Evolutionary conservation across 257 asterid genomes (phyloP).

Genomic region (Gentiana dahurica): DNA sequence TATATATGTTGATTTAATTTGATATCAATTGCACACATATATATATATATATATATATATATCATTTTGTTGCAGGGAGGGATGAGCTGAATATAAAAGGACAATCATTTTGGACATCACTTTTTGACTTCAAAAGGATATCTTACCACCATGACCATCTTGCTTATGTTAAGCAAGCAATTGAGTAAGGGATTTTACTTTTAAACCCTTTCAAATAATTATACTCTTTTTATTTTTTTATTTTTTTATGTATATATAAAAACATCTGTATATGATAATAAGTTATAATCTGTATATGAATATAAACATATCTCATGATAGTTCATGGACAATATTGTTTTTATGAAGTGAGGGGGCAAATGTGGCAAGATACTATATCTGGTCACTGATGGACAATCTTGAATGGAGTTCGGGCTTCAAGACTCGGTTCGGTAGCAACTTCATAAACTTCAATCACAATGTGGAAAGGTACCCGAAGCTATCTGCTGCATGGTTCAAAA

Average conservation of each 20-base stretch:
- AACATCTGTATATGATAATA: not conserved
- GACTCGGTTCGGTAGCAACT: constrained; percentile 18
- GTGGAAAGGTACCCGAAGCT: constrained; percentile 20
- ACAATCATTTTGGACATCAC: constrained; percentile 11
- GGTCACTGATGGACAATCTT: constrained; percentile 28
- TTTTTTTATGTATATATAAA: not conserved
- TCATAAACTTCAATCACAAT: constrained; percentile 12
- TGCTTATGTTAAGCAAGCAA: constrained; percentile 12
- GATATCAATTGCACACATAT: no score
- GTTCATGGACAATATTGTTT: not conserved
- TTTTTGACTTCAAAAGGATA: constrained; percentile 14
- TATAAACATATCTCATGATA: no score
- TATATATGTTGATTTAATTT: no score
- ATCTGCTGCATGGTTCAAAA: constrained; percentile 23
- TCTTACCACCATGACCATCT: constrained; percentile 16
- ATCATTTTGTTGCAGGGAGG: constrained; percentile 13
- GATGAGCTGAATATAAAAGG: constrained; percentile 14
- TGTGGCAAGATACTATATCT: constrained; percentile 24
- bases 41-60: not conserved
- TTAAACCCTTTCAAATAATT: constrained; percentile 5
- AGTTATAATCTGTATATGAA: no score
- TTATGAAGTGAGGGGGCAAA: constrained; percentile 16
- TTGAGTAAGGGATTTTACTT: constrained; percentile 18
- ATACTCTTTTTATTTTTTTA: constrained; percentile 17
- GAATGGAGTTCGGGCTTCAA: constrained; percentile 19